Percentiles rank a stretch among this genome's conserved stretches.
These are phyloP conservation scores for Escallonia rubra DNA, from an alignment of 129 eudicot genomes.

Conservation along the genomic window DNA sequence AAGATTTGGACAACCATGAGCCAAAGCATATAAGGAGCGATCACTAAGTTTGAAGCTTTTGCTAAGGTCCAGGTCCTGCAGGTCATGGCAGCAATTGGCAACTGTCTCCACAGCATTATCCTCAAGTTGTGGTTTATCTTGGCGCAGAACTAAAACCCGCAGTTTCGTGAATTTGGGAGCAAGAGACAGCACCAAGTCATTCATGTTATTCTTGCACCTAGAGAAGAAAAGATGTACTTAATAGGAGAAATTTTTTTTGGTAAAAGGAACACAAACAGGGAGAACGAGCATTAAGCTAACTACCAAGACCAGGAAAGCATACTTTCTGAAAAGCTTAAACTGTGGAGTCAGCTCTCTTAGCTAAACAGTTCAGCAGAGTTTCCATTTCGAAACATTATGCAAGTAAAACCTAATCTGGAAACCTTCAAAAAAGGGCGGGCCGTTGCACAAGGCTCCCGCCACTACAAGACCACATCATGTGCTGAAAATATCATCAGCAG, in stretches of 20 bases:
- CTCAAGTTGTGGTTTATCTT: constrained; percentile 75
- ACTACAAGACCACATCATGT: too few relatives aligned
- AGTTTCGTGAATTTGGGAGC: constrained; percentile 70
- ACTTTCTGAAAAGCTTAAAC: not conserved
- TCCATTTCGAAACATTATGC: too few relatives aligned
- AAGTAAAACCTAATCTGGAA: too few relatives aligned
- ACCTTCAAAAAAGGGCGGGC: too few relatives aligned
- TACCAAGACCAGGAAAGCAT: not conserved
- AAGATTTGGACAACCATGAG: constrained; percentile 77
- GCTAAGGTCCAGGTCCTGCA: constrained; percentile 84
- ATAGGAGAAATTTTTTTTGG: not conserved
- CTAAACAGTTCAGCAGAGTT: too few relatives aligned
- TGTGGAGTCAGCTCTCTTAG: too few relatives aligned
- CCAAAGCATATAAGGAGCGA: constrained; percentile 77
- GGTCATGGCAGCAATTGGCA: constrained; percentile 64
- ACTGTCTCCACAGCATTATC: constrained; percentile 70
- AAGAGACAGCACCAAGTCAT: constrained; percentile 61
- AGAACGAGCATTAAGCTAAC: not conserved
- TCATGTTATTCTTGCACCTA: constrained; percentile 81
- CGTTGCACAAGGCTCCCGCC: too few relatives aligned
- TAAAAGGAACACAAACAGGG: not conserved
- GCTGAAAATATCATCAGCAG: too few relatives aligned
- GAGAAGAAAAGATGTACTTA: not conserved
- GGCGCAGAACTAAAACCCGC: constrained; percentile 60
- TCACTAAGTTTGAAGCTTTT: constrained; percentile 85